Evolutionary conservation across 1,284 basidiomycete genomes (phyloP), one percentile per base, ranked within the genome.

Genomic region (Rhizoctonia solani): DNA sequence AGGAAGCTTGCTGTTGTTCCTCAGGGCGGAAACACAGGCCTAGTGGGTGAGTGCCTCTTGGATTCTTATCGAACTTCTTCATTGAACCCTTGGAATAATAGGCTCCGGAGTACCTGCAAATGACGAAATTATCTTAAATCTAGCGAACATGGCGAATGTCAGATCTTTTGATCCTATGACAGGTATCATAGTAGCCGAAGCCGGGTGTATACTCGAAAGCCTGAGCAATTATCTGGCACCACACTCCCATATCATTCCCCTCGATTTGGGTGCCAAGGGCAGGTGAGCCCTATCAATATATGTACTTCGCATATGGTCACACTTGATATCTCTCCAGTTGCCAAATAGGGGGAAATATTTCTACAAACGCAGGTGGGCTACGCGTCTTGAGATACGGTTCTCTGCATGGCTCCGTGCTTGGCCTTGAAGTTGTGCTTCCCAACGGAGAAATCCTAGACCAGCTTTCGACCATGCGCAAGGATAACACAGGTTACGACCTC

Each of bases 401-500:
- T 50, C 81, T 99, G 5, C 97, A 98, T 75, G 97, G 96, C 21
- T 90, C 88, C 13, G 96, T 99, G 0, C 85, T 99, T 1, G 97
- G 97, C n/a, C 82, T 99, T 16, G 97, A 99, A 76, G 95, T 96
- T 21, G 97, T 99, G 5, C 82, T 99, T 30, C 92, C 97, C 1
- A 93, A 99, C 74, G 95, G 97, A n/a, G 93, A 91, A n/a, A 84
- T 99, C 69, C 83, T 96, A 69, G 88, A 95, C 73, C 89, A 90
- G 71, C 78, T 95, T 37, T 87, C 89, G 5, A 86, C 88, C 30
- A 79, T 99, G 68, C 86, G 97, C 54, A 99, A 99, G 79, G 97
- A 99, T 78, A 99, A 99, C 77, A 99, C 97, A 1, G 94, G 96
- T n/a, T 96, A 98, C 75, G 97, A 99, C 77, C 82, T 99, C 55